Evolutionary conservation across 768 basidiomycete species (phyloP).

Genomic region (Rhizopogon vulgaris): DNA sequence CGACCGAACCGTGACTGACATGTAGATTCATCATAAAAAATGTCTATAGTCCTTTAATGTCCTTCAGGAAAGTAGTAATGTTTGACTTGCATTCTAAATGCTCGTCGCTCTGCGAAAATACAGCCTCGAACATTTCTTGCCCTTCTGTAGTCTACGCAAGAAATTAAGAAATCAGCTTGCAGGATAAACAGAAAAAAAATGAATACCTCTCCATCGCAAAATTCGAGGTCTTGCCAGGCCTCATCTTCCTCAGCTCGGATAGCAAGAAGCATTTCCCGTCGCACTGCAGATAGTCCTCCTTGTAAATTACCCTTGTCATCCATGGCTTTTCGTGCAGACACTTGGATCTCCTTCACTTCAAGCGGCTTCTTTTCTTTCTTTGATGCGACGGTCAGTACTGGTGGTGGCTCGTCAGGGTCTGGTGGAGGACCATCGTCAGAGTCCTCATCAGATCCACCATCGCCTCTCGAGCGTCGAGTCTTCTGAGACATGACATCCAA

Average conservation of each 20-base stretch:
- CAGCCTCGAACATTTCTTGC: conserved; percentile 46
- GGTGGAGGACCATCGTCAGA: conserved; percentile 75
- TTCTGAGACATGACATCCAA: conserved; percentile 69
- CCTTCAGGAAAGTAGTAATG: conserved; percentile 50
- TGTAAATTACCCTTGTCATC: conserved; percentile 58
- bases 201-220: conserved; percentile 58
- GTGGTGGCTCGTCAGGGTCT: conserved; percentile 66
- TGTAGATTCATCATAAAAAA: not conserved
- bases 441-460: conserved; percentile 56
- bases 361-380: conserved; percentile 56
- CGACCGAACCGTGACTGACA: not conserved
- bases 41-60: conserved; percentile 46
- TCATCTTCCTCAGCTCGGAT: conserved; percentile 77
- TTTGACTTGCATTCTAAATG: conserved; percentile 49
- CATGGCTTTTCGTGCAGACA: conserved; percentile 57
- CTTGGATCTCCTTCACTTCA: conserved; percentile 74
- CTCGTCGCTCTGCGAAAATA: conserved; percentile 55
- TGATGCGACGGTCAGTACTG: conserved; percentile 23
- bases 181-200: conserved; percentile 1
- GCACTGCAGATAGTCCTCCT: conserved; percentile 62
- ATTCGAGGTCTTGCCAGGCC: conserved; percentile 63
- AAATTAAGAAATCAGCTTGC: conserved; percentile 5
- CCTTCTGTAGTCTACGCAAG: conserved; percentile 52
- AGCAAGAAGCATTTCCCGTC: conserved; percentile 72
- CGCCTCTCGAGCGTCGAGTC: conserved; percentile 41